phyloP scores from a whole-genome alignment of 495 filamentous ascomycete genomes.

The Penicillium bovifimosum region DNA sequence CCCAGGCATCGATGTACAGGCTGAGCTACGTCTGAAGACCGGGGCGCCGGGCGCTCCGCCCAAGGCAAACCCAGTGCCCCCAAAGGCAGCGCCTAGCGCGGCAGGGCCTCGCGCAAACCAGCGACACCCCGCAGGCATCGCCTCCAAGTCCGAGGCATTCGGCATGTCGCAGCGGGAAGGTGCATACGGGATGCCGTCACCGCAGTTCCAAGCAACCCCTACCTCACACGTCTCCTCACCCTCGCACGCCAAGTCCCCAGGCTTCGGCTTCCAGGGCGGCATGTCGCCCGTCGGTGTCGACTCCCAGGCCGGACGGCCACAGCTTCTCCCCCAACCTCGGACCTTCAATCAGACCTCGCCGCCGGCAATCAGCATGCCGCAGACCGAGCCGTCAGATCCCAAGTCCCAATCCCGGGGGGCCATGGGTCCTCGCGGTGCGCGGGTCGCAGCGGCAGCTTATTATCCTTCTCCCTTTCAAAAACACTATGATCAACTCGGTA shows the following conservation, averaged over 20 bases:
- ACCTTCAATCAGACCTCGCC: conserved; percentile 37
- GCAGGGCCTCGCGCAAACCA: conserved; percentile 42
- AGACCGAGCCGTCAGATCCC: conserved; percentile 34
- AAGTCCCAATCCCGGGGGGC: conserved; percentile 23
- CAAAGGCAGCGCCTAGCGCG: conserved; percentile 44
- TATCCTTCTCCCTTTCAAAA: conserved; percentile 85
- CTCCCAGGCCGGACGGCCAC: conserved; percentile 48
- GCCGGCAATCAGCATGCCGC: conserved; percentile 38
- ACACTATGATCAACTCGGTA: conserved; percentile 97
- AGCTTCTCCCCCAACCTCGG: conserved; percentile 41
- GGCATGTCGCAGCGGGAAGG: conserved; percentile 48
- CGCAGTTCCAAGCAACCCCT: conserved; percentile 70
- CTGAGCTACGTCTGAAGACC: conserved; percentile 84
- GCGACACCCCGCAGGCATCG: conserved; percentile 63
- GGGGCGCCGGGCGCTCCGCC: conserved; percentile 59
- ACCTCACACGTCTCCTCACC: conserved; percentile 80
- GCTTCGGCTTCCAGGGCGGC: conserved; percentile 62
- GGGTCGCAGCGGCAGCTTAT: conserved; percentile 48
- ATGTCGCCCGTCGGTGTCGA: conserved; percentile 66
- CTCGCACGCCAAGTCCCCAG: conserved; percentile 62
- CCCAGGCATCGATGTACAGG: conserved; percentile 92
- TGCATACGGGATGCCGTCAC: conserved; percentile 44
- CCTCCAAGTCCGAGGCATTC: conserved; percentile 64
- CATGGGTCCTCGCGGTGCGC: conserved; percentile 30
- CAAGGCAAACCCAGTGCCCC: conserved; percentile 48